phyloP scores from a whole-genome alignment of 2,329 filamentous ascomycete species.

The Paracorniculantispora psalliotae region DNA sequence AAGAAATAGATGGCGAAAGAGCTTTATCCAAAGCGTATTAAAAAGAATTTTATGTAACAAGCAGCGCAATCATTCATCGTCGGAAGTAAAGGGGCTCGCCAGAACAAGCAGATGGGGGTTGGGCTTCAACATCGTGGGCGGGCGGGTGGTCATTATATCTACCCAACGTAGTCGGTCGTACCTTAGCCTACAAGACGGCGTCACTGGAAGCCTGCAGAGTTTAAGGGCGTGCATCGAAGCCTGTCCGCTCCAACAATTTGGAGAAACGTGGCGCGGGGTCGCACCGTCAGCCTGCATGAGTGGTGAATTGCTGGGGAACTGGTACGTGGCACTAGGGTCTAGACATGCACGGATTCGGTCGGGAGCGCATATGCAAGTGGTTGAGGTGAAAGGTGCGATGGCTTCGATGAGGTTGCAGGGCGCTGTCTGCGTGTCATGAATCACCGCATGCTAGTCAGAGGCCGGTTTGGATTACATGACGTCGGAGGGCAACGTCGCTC shows the following conservation, averaged over 20 bases:
- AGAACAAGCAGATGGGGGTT: neutral
- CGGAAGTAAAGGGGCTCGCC: neutral
- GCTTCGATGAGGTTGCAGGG: neutral
- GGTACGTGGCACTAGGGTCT: neutral
- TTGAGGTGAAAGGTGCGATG: neutral
- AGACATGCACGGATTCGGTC: neutral
- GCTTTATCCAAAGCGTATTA: neutral
- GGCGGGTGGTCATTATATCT: constrained; percentile 1
- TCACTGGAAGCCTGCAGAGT: neutral
- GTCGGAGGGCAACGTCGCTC: neutral
- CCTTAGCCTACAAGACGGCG: neutral
- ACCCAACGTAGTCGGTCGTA: constrained; percentile 6
- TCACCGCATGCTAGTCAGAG: neutral
- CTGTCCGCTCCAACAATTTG: neutral
- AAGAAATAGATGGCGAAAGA: neutral
- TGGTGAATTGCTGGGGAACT: neutral
- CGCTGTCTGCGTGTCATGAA: constrained; percentile 1
- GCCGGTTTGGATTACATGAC: neutral
- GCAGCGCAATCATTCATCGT: neutral
- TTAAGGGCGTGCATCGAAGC: constrained; percentile 3
- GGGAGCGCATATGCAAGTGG: neutral
- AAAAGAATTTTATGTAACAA: neutral
- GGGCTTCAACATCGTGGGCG: neutral
- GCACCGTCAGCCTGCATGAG: neutral
- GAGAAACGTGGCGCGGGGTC: neutral